Base-by-base conservation (phyloP, 2,329 filamentous ascomycete genomes). In the Botrytis hyacinthi region DNA sequence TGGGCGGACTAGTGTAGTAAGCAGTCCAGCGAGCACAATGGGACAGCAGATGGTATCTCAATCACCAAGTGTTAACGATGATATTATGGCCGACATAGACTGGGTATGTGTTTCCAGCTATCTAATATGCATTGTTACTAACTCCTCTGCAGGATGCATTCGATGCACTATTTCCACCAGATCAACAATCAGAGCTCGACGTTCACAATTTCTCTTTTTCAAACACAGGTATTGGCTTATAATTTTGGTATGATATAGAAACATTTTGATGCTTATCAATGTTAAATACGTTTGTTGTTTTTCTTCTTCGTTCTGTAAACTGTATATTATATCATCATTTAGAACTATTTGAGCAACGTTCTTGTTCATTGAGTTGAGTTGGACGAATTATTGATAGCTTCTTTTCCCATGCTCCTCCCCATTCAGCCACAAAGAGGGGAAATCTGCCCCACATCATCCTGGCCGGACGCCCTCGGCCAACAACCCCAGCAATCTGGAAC, bases 11-110 rank as follows among this genome's bases (percentile, higher is more conserved):
- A 51, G 63, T 54, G 63, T 42, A 26, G 29, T n/a, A n/a, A 61
- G 32, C 35, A 70, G 57, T 44, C 51, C 37, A n/a, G 18, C 51
- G 10, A 57, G 42, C 51, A 37, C 54, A 35, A 70, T 62, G 42
- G 54, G 29, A 37, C 59, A 40, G 57, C 71, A 57, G 60, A n/a
- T 32, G 32, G 40, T 48, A 16, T 37, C 67, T 44, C 59, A 40
- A 40, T 37, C 59, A 57, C 9, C 35, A 48, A 63, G 29, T 40
- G 26, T 57, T 4, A 37, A 51, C 35, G 81, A 78, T 75, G 81
- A 82, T 75, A 77, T 83, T 54, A 84, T 86, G 81, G 82, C 89
- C 59, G 87, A 88, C 73, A 88, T 92, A 76, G 89, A 92, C 77
- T 92, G 90, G 90, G 70, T 66, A 90, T 91, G 82, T 83, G 88